Conservation (phyloP, 2,329 filamentous ascomycete genomes). For the Colletotrichum cereale region DNA sequence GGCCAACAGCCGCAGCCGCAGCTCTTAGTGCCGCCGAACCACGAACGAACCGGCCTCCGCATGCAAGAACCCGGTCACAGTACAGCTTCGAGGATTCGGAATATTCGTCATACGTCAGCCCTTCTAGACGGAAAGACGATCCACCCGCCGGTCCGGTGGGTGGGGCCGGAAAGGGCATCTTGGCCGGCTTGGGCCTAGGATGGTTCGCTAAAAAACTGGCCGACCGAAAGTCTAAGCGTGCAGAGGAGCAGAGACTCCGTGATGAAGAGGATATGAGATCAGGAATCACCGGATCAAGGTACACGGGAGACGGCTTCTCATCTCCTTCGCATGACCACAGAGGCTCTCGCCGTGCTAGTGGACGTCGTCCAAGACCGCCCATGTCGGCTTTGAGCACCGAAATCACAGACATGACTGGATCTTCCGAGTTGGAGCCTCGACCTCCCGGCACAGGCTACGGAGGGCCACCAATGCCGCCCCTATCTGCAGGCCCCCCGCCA, state of each 20-base stretch:
- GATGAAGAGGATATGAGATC: constrained; percentile 69
- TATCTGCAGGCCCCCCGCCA: constrained; percentile 45
- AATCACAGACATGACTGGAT: constrained; percentile 47
- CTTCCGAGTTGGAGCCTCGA: constrained; percentile 56
- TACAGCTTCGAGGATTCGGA: constrained; percentile 66
- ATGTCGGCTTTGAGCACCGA: constrained; percentile 39
- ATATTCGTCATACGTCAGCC: constrained; percentile 72
- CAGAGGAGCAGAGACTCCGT: constrained; percentile 59
- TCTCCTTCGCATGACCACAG: constrained; percentile 52
- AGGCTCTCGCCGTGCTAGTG: constrained; percentile 46
- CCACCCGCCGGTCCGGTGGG: constrained; percentile 56
- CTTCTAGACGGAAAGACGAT: constrained; percentile 68
- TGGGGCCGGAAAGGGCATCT: constrained; percentile 67
- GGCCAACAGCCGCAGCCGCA: constrained; percentile 58
- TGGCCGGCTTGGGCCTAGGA: constrained; percentile 75
- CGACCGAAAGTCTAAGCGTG: constrained; percentile 62
- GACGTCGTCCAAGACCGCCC: constrained; percentile 45
- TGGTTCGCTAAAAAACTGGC: constrained; percentile 76
- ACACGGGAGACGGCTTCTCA: constrained; percentile 75
- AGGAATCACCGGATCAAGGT: constrained; percentile 72
- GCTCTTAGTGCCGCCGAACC: constrained; percentile 60
- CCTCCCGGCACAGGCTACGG: constrained; percentile 48
- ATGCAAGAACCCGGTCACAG: constrained; percentile 57
- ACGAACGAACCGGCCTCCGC: constrained; percentile 62
- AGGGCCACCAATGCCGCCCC: constrained; percentile 55